Conservation (phyloP, 805 yeast genomes). For the Tetrapisispora phaffii region DNA sequence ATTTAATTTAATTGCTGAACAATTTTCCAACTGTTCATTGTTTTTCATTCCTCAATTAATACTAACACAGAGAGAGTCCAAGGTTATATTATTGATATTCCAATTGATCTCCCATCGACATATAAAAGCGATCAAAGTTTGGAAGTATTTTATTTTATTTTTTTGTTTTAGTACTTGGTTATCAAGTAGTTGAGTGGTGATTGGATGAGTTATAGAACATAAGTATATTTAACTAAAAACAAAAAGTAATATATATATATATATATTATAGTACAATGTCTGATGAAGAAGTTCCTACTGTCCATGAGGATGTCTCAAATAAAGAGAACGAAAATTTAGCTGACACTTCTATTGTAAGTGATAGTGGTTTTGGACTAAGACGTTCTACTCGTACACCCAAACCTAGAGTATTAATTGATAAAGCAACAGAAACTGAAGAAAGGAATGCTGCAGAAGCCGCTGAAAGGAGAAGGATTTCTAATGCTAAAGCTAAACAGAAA, state of each 20-base stretch:
- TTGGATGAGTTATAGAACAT: no score
- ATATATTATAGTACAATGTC: not conserved
- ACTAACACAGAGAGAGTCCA: not conserved
- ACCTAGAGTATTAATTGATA: conserved; percentile 1
- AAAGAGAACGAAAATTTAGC: not conserved
- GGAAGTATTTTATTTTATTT: no score
- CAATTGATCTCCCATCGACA: no score
- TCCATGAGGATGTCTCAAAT: not conserved
- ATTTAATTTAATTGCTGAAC: not conserved
- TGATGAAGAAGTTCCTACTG: not conserved
- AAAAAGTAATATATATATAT: no score
- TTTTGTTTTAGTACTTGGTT: not conserved
- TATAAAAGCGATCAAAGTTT: no score
- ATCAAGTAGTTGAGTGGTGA: not conserved
- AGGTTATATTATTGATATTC: not conserved
- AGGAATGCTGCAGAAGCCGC: not conserved
- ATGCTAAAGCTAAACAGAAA: not conserved
- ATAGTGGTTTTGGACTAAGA: conserved; percentile 9
- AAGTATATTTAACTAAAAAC: no score
- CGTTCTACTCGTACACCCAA: conserved; percentile 22
- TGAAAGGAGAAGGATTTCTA: not conserved
- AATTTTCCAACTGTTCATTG: not conserved
- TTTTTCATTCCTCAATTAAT: not conserved
- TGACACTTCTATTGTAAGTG: not conserved
- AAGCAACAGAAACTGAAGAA: conserved; percentile 1